Evolutionary conservation across 768 basidiomycete genomes (phyloP).

Genomic region (Jaapia argillacea): DNA sequence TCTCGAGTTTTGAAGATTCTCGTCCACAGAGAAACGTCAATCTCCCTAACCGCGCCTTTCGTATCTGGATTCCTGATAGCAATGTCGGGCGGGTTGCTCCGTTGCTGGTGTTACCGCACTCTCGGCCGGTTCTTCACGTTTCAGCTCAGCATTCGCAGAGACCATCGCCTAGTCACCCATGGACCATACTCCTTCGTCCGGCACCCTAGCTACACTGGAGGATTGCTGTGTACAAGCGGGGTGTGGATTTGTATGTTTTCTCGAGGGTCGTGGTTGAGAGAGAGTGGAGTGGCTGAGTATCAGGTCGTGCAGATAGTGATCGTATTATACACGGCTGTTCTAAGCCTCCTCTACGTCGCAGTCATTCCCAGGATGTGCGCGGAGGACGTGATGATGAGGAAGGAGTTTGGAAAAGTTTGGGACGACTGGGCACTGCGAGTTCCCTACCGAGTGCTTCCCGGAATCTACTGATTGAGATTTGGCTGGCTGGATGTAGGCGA

Average conservation of each 20-base stretch:
- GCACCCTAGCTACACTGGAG: conserved; percentile 13
- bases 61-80: background rate
- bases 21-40: background rate
- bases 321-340: background rate
- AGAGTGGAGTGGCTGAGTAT: background rate
- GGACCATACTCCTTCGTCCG: conserved; percentile 13
- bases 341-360: background rate
- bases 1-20: background rate
- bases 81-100: background rate
- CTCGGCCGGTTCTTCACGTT: conserved; percentile 13
- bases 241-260: conserved; percentile 3
- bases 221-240: conserved; percentile 3
- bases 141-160: conserved; percentile 6
- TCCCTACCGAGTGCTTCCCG: conserved; percentile 7
- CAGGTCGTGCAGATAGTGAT: background rate
- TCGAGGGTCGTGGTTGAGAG: conserved; percentile 2
- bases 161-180: conserved; percentile 9
- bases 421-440: conserved; percentile 6
- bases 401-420: conserved; percentile 10
- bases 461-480: conserved; percentile 9
- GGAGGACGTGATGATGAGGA: conserved; percentile 9
- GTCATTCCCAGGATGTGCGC: conserved; percentile 2
- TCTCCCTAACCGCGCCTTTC: background rate
- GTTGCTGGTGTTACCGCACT: conserved; percentile 5
- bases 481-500: too few relatives aligned